A percentile compares a stretch with the other conserved stretches of the same genome.
Conservation (phyloP, 2,329 filamentous ascomycete species). For the Dryadomyces sulphureus region DNA sequence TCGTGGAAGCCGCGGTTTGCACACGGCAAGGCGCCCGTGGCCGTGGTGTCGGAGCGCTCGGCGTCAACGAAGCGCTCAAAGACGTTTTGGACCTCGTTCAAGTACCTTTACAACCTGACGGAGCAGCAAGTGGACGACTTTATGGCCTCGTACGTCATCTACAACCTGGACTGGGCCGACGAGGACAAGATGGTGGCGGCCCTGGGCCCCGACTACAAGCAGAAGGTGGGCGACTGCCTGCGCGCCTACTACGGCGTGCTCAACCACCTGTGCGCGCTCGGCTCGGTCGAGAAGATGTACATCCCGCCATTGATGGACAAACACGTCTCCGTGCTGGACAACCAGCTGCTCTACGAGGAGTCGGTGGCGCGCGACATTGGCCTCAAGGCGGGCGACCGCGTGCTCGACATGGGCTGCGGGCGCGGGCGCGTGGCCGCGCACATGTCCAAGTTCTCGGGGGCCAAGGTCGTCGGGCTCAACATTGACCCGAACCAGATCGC, state of each 20-base stretch:
- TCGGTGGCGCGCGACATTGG: constrained; percentile 31
- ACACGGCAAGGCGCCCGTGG: constrained; percentile 1
- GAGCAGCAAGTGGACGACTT: constrained; percentile 37
- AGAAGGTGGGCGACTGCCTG: constrained; percentile 34
- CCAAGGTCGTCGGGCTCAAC: constrained; percentile 34
- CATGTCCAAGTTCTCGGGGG: constrained; percentile 32
- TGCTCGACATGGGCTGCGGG: constrained; percentile 37
- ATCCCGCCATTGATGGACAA: constrained; percentile 38
- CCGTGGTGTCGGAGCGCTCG: constrained; percentile 23
- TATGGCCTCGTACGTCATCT: constrained; percentile 41
- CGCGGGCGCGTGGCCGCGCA: constrained; percentile 38
- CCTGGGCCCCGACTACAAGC: constrained; percentile 32
- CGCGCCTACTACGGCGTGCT: constrained; percentile 37
- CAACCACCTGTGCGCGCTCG: constrained; percentile 38
- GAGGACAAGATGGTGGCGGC: constrained; percentile 30
- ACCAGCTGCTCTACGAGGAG: constrained; percentile 37
- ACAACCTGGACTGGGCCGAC: constrained; percentile 39
- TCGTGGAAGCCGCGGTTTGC: constrained; percentile 4
- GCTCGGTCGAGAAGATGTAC: constrained; percentile 44
- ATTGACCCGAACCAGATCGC: constrained; percentile 37
- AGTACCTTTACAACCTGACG: constrained; percentile 30
- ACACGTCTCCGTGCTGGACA: constrained; percentile 31
- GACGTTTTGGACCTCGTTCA: constrained; percentile 34
- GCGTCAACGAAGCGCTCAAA: constrained; percentile 31
- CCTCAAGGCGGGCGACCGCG: constrained; percentile 27